Evolutionary conservation across 768 basidiomycete genomes (phyloP).

Genomic region (Xerocomus potaroensis): DNA sequence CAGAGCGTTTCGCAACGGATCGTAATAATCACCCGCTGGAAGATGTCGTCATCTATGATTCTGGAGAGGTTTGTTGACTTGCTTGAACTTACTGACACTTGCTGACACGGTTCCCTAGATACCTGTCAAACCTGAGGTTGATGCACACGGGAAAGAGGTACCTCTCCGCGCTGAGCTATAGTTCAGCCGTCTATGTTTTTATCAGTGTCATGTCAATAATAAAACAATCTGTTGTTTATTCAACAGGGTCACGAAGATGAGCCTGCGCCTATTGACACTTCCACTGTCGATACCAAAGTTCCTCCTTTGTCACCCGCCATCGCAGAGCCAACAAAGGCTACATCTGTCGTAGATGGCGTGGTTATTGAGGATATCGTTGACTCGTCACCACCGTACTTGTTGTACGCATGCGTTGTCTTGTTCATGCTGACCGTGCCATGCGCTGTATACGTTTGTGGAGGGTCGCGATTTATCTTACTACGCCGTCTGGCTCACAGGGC

Average conservation of each 20-base stretch:
- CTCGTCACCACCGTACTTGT: slow-evolving; percentile 9
- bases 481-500: slow-evolving; percentile 40
- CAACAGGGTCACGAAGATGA: slow-evolving; percentile 39
- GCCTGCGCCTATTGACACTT: slow-evolving; percentile 9
- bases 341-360: slow-evolving; percentile 1
- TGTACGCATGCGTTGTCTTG: slow-evolving; percentile 24
- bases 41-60: slow-evolving; percentile 76
- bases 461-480: slow-evolving; percentile 24
- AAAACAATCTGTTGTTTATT: slow-evolving; percentile 46
- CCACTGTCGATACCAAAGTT: slow-evolving; percentile 14
- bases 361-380: slow-evolving; percentile 1
- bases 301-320: slow-evolving; percentile 5
- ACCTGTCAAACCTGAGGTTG: slow-evolving; percentile 47
- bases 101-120: slow-evolving; percentile 38
- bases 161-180: slow-evolving; percentile 92
- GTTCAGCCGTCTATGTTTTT: slow-evolving; percentile 37
- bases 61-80: slow-evolving; percentile 69
- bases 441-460: slow-evolving; percentile 47
- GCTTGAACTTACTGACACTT: slow-evolving; percentile 9
- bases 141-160: slow-evolving; percentile 80
- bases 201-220: slow-evolving; percentile 43
- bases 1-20: slow-evolving; percentile 75
- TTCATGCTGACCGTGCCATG: slow-evolving; percentile 44
- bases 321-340: slow-evolving; percentile 1
- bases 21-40: slow-evolving; percentile 66